A percentile compares a stretch with the other conserved stretches of the same genome.
phyloP scores from a whole-genome alignment of 768 basidiomycete species.

The Leccinum sublutescens region DNA sequence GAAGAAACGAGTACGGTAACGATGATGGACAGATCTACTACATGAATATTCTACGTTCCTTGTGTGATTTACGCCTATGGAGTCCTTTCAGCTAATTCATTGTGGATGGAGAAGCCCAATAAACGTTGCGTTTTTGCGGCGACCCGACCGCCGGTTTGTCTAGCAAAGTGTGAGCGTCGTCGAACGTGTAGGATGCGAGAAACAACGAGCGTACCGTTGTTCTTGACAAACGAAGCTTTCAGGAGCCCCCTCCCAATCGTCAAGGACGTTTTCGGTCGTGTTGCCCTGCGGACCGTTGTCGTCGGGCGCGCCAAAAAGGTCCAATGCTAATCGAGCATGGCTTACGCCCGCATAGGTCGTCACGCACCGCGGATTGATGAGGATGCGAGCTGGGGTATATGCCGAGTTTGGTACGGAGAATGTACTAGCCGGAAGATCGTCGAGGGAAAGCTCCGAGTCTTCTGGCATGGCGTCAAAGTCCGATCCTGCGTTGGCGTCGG shows the following conservation, averaged over 20 bases:
- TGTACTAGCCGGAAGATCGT: conserved; percentile 32
- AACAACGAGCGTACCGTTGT: conserved; percentile 54
- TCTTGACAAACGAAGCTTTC: conserved; percentile 99
- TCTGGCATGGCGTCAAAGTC: conserved; percentile 87
- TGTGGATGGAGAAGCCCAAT: conserved; percentile 79
- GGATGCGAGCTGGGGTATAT: conserved; percentile 84
- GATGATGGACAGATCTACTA: neutral
- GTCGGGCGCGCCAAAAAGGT: conserved; percentile 81
- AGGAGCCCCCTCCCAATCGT: conserved; percentile 96
- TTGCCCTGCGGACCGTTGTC: conserved; percentile 54
- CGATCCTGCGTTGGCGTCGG: conserved; percentile 81
- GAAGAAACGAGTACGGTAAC: conserved; percentile 23
- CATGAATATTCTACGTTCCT: conserved; percentile 1
- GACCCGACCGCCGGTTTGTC: conserved; percentile 85
- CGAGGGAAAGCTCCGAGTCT: conserved; percentile 46
- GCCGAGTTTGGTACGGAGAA: conserved; percentile 82
- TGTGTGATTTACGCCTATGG: neutral
- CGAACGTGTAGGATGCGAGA: neutral
- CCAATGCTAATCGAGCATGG: conserved; percentile 92
- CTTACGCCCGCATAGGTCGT: conserved; percentile 98
- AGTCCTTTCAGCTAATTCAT: conserved; percentile 48
- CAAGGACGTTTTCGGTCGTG: conserved; percentile 70
- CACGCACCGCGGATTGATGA: conserved; percentile 95
- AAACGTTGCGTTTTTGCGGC: conserved; percentile 87
- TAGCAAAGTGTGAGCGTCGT: conserved; percentile 23